Conservation (phyloP, 176 grass and related monocot genomes). For the Dendrocalamus sinicus region DNA sequence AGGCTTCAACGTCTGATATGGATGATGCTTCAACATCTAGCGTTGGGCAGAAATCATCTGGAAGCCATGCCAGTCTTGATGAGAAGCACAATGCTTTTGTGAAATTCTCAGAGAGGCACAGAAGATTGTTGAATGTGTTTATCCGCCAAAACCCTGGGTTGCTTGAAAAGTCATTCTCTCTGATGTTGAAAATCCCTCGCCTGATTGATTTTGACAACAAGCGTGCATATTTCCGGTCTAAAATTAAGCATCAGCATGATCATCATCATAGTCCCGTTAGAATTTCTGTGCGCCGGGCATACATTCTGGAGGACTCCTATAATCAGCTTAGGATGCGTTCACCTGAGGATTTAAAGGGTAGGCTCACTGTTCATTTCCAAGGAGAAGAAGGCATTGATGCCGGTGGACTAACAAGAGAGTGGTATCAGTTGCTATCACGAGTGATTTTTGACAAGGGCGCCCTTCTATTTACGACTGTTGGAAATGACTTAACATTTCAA, state of each 20-base stretch:
- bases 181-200: conserved; percentile 94
- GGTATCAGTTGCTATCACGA: conserved; percentile 92
- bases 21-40: conserved; percentile 75
- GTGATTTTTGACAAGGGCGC: conserved; percentile 96
- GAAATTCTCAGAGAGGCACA: conserved; percentile 94
- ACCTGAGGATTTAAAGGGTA: conserved; percentile 91
- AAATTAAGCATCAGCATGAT: conserved; percentile 98
- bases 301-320: conserved; percentile 99
- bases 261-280: conserved; percentile 97
- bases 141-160: conserved; percentile 92
- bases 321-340: conserved; percentile 98
- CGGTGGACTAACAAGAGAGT: conserved; percentile 95
- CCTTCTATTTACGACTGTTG: conserved; percentile 95
- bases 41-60: conserved; percentile 61
- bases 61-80: conserved; percentile 53
- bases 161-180: conserved; percentile 95
- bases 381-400: conserved; percentile 99
- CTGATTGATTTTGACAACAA: conserved; percentile 99
- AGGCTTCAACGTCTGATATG: conserved; percentile 79
- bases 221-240: conserved; percentile 91
- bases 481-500: conserved; percentile 98
- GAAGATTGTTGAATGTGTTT: conserved; percentile 92
- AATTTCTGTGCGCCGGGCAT: conserved; percentile 95
- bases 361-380: conserved; percentile 97
- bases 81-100: conserved; percentile 90